These are phyloP conservation scores for Kodamaea sp. DNA, from an alignment of 1,139 yeast genomes.

Conservation along the genomic window DNA sequence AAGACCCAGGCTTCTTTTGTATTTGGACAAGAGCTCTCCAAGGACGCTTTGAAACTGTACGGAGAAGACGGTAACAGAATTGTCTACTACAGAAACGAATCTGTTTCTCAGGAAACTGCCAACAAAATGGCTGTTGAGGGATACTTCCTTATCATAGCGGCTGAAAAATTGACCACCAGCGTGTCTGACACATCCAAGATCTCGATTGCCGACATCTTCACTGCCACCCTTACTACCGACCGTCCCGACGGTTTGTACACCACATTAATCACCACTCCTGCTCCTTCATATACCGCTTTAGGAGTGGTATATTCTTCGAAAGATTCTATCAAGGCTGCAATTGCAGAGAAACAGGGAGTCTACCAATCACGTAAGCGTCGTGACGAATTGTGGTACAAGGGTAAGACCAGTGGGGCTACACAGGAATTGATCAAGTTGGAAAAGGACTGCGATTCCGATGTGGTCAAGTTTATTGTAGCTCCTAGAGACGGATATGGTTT, in stretches of 20 bases:
- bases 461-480: constrained; percentile 80
- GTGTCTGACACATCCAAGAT: constrained; percentile 30
- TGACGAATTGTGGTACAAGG: constrained; percentile 90
- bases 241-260: constrained; percentile 84
- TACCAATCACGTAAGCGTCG: constrained; percentile 88
- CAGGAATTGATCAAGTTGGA: constrained; percentile 69
- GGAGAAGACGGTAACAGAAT: constrained; percentile 44
- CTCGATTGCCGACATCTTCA: constrained; percentile 53
- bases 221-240: constrained; percentile 70
- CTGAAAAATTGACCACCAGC: constrained; percentile 44
- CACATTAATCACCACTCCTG: constrained; percentile 75
- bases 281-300: constrained; percentile 54
- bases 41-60: constrained; percentile 21
- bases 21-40: constrained; percentile 17
- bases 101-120: constrained; percentile 27
- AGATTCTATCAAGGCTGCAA: constrained; percentile 79
- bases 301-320: constrained; percentile 91
- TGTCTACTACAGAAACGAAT: constrained; percentile 33
- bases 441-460: constrained; percentile 91
- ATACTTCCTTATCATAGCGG: constrained; percentile 50
- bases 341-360: constrained; percentile 82
- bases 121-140: constrained; percentile 35
- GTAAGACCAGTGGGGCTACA: constrained; percentile 92
- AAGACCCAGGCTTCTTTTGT: constrained; percentile 26
- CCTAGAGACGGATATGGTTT: constrained; percentile 79